These are phyloP conservation scores for Kluyveromyces marxianus DNA, from an alignment of 1,139 yeast species.

Conservation along the genomic window DNA sequence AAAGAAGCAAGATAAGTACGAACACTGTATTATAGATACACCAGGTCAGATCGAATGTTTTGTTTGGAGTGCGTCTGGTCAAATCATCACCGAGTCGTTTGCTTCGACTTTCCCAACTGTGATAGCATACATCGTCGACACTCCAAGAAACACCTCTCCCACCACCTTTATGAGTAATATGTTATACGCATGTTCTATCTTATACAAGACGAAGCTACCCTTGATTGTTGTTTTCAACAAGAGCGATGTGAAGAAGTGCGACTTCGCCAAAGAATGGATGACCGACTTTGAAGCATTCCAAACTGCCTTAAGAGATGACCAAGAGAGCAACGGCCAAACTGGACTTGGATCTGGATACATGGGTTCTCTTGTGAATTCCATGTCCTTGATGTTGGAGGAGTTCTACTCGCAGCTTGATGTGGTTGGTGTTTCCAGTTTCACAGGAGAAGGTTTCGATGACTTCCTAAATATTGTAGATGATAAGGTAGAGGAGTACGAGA, in stretches of 20 bases:
- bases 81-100: conserved; percentile 92
- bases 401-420: conserved; percentile 90
- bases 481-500: conserved; percentile 82
- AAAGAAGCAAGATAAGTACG: conserved; percentile 57
- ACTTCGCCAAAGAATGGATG: conserved; percentile 96
- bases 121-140: conserved; percentile 90
- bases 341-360: conserved; percentile 84
- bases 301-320: conserved; percentile 57
- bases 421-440: conserved; percentile 82
- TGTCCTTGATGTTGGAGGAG: conserved; percentile 95
- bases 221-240: conserved; percentile 96
- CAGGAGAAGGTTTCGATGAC: conserved; percentile 92
- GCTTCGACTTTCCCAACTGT: conserved; percentile 95
- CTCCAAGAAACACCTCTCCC: conserved; percentile 90
- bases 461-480: conserved; percentile 74
- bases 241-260: conserved; percentile 79
- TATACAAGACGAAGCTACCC: conserved; percentile 93
- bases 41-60: conserved; percentile 99
- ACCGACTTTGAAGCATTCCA: conserved; percentile 91
- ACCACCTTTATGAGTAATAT: conserved; percentile 96
- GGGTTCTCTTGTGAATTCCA: conserved; percentile 87
- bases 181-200: conserved; percentile 95
- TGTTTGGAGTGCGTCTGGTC: conserved; percentile 95
- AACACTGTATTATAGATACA: conserved; percentile 84
- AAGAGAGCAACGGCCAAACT: conserved; percentile 51